Evolutionary conservation across 331 rosid genomes (phyloP), one percentile per base, ranked within the genome.

Genomic region (Stylosanthes scabra): DNA sequence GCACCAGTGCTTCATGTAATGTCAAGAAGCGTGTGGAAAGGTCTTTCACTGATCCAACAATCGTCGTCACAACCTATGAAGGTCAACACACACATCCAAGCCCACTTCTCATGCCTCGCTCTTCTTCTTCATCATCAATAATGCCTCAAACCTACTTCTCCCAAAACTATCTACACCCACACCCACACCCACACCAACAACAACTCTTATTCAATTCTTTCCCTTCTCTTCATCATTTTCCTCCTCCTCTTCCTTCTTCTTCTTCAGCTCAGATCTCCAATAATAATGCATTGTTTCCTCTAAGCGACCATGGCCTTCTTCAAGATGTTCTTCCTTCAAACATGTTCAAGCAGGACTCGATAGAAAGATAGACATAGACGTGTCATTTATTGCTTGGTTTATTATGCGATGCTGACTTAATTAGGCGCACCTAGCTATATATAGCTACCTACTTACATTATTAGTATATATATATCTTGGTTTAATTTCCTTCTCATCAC

Each of bases 1-100:
- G 99, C 98, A 92, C 98, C 71, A 88, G 82, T 42, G 82, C 82
- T 10, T 74, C 98, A 11, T 95, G 99, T 81, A 88, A 84, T 79
- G 99, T 95, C 68, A 95, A 95, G 96, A 95, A 95, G 59, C 84
- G 97, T 11, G 98, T 95, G 68, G 99, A 95, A 74, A 85, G 99
- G 76, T 95, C 96, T 42, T 86, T 70, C 64, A 74, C 20, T 3
- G 99, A 94, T 75, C 96, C 96, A 68, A 86, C 64, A 73, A 57
- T 87, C 16, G 97, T 94, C 25, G 92, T 94, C 15, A 94, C 99
- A 9, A 94, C 99, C 50, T 94, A 94, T 20, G 99, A 94, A 86
- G 99, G 99, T 2, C 90, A 91, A 75, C 99, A 94, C 82, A 87
- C 87, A 2, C 99, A 94, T 74, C 96, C 83, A 12, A 90, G 93